These are phyloP conservation scores for Penicillium paradoxum DNA, from an alignment of 495 filamentous ascomycete genomes.

Conservation along the genomic window DNA sequence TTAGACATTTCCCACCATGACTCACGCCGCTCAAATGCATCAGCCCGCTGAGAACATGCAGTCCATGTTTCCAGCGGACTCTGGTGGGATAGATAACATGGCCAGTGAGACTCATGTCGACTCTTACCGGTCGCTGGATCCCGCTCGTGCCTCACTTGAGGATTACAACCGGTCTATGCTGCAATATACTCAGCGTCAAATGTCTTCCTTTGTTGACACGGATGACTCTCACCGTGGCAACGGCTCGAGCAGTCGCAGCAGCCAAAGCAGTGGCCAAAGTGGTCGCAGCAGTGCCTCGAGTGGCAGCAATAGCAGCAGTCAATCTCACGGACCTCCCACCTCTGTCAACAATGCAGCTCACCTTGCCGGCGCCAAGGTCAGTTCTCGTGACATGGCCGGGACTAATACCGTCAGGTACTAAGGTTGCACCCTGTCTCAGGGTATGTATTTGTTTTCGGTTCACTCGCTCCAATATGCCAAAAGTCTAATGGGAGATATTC, in stretches of 20 bases:
- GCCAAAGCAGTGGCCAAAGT: conserved; percentile 32
- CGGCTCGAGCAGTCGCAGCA: conserved; percentile 27
- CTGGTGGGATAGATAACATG: conserved; percentile 17
- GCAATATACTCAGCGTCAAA: conserved; percentile 43
- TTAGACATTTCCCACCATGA: conserved; percentile 21
- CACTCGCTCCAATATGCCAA: neutral
- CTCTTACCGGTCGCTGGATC: conserved; percentile 20
- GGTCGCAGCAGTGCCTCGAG: conserved; percentile 23
- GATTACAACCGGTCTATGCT: conserved; percentile 47
- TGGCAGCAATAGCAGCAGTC: conserved; percentile 14
- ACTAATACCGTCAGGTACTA: conserved; percentile 17
- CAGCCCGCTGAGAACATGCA: conserved; percentile 15
- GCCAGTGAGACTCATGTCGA: conserved; percentile 17
- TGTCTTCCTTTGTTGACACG: conserved; percentile 34
- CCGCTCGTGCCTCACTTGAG: conserved; percentile 30
- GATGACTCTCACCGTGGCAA: conserved; percentile 20
- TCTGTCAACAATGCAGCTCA: conserved; percentile 10
- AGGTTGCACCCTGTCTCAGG: neutral
- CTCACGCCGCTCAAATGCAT: conserved; percentile 19
- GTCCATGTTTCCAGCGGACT: conserved; percentile 19
- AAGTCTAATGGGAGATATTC: neutral
- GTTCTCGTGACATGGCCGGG: neutral
- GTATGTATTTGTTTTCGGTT: conserved; percentile 1
- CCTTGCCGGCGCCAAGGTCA: neutral
- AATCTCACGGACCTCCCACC: conserved; percentile 16